phyloP scores from a whole-genome alignment of 768 basidiomycete species.

The Rhodotorula diobovata region DNA sequence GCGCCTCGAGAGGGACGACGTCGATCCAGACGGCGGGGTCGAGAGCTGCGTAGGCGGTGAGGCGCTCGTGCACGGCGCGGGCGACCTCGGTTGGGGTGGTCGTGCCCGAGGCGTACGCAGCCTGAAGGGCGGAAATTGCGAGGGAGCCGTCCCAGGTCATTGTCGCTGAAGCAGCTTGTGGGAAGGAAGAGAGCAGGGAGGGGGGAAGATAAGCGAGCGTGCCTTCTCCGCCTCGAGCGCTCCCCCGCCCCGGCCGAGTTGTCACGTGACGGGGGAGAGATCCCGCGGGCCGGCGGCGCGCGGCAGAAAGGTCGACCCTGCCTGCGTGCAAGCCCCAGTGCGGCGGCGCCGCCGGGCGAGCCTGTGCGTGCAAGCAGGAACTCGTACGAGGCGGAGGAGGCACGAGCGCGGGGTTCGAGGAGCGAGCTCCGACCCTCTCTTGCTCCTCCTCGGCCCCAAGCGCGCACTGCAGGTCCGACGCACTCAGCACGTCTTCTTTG shows the following conservation, averaged over 20 bases:
- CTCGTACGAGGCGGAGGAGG: no score
- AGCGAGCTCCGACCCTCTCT: no score
- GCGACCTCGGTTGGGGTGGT: background rate
- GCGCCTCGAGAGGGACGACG: background rate
- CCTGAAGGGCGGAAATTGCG: background rate
- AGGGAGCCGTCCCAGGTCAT: background rate
- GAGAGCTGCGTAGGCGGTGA: background rate
- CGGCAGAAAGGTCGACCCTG: no score
- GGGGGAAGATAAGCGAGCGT: background rate
- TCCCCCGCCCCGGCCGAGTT: background rate
- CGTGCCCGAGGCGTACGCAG: background rate
- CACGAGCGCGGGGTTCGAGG: no score
- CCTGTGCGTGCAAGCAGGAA: no score
- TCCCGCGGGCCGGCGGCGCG: no score
- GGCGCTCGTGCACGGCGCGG: background rate
- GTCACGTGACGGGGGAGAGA: no score
- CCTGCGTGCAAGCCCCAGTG: no score
- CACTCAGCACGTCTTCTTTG: conserved; percentile 45
- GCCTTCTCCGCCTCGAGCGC: background rate
- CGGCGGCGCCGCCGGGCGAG: no score
- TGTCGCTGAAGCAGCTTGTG: background rate
- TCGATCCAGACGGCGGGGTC: conserved; percentile 20
- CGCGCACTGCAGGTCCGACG: no score
- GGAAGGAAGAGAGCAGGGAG: no score
- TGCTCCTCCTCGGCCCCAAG: no score